phyloP scores from a whole-genome alignment of 306 rosid genomes.

The Psophocarpus tetragonolobus region DNA sequence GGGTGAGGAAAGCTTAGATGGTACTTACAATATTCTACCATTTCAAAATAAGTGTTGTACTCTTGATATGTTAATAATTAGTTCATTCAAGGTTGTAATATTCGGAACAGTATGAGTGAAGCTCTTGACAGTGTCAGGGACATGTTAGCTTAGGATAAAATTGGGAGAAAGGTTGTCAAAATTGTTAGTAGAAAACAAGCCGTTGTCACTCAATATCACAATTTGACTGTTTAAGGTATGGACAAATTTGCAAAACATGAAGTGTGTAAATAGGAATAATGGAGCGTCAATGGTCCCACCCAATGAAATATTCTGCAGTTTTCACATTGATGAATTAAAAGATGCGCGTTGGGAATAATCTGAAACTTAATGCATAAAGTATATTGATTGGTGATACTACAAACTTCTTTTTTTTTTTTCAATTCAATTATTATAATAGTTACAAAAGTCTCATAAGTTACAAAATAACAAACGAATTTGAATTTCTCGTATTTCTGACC shows the following conservation, averaged over 20 bases:
- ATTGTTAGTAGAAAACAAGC: neutral
- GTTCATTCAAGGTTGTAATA: neutral
- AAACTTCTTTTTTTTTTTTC: neutral
- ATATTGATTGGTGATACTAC: neutral
- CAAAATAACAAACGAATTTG: too few species aligned
- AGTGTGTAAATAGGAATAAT: neutral
- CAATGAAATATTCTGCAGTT: neutral
- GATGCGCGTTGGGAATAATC: neutral
- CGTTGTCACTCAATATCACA: neutral
- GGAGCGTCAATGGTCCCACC: neutral
- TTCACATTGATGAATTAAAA: neutral
- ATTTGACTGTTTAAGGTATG: neutral
- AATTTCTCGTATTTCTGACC: too few species aligned
- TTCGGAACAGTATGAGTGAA: neutral
- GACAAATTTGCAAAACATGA: neutral
- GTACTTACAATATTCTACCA: neutral
- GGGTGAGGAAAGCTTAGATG: neutral
- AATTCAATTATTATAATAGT: too few species aligned
- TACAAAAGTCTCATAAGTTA: too few species aligned
- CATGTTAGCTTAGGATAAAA: neutral
- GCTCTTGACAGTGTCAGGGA: neutral
- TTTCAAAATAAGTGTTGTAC: slow-evolving; percentile 10
- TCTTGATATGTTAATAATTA: neutral
- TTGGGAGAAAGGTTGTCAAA: neutral
- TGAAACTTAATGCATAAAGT: neutral